Evolutionary conservation across 495 filamentous ascomycete species (phyloP).

Genomic region (Lepraria neglecta): DNA sequence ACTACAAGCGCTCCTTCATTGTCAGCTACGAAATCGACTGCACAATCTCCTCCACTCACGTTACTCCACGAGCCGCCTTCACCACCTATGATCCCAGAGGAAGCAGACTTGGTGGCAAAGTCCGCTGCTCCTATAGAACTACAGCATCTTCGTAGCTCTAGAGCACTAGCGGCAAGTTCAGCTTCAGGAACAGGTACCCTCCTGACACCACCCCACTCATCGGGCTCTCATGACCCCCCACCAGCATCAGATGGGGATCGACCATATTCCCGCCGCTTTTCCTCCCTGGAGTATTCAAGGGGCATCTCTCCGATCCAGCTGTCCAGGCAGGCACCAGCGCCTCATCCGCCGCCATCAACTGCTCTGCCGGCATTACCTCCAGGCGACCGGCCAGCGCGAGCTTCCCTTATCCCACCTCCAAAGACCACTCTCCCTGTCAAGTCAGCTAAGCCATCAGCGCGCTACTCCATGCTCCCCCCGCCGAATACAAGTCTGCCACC

Average conservation of each 20-base stretch:
- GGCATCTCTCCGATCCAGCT: conserved; percentile 23
- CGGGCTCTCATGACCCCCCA: conserved; percentile 12
- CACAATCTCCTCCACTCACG: conserved; percentile 9
- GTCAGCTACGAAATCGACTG: not conserved
- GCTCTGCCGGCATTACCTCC: conserved; percentile 25
- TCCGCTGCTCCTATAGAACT: not conserved
- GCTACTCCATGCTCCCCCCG: conserved; percentile 3
- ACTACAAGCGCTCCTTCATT: conserved; percentile 15
- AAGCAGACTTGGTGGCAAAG: not conserved
- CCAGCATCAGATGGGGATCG: conserved; percentile 10
- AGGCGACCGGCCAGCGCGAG: conserved; percentile 1
- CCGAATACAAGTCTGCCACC: not conserved
- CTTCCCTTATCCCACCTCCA: conserved; percentile 16
- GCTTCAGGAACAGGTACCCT: not conserved
- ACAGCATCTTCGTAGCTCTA: not conserved
- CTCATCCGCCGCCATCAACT: conserved; percentile 25
- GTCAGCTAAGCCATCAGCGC: not conserved
- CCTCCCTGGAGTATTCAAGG: conserved; percentile 27
- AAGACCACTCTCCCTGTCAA: not conserved
- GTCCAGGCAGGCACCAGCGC: conserved; percentile 15
- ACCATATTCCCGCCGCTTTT: conserved; percentile 23
- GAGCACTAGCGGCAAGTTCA: not conserved
- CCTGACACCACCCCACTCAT: conserved; percentile 16
- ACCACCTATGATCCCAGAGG: conserved; percentile 11
- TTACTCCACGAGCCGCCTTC: conserved; percentile 16